A percentile compares a stretch with the other conserved stretches of the same genome.
Evolutionary conservation across 176 grass and related monocot genomes (phyloP).

Genomic region (Aegilops tauschii): DNA sequence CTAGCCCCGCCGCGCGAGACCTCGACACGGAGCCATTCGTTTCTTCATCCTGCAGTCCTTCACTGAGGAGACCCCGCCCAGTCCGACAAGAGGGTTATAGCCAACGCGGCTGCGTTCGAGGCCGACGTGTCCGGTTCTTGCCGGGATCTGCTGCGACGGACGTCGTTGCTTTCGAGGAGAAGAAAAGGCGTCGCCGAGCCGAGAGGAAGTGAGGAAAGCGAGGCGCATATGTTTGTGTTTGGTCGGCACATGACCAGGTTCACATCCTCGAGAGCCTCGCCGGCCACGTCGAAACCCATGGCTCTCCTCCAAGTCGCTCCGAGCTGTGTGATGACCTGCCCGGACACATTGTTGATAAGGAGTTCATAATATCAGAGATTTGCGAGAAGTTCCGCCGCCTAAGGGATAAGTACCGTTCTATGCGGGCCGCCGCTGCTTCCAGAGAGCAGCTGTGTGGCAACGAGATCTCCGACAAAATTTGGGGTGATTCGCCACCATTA

Average conservation of each 20-base stretch:
- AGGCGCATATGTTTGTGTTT: neutral
- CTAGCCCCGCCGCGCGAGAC: too few relatives aligned
- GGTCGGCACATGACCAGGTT: slow-evolving; percentile 16
- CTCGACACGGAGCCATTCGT: too few relatives aligned
- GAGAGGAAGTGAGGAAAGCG: neutral
- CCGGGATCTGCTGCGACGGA: neutral
- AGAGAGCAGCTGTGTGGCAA: too few relatives aligned
- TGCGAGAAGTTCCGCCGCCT: slow-evolving; percentile 20
- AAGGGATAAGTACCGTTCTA: neutral
- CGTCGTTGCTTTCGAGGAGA: neutral
- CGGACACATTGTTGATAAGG: neutral
- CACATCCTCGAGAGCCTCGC: slow-evolving; percentile 23
- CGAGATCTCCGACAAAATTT: neutral
- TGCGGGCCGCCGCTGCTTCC: neutral
- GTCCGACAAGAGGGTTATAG: too few relatives aligned
- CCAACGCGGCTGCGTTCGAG: too few relatives aligned
- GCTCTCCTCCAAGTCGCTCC: neutral
- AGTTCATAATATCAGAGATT: neutral
- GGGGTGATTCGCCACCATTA: neutral
- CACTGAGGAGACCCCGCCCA: too few relatives aligned
- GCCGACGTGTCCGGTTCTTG: neutral
- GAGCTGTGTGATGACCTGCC: neutral
- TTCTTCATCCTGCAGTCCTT: too few relatives aligned
- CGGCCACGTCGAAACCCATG: neutral
- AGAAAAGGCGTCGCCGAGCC: neutral